Conservation (phyloP, 108 stramenopile genomes). For the Craspedostauros australis region DNA sequence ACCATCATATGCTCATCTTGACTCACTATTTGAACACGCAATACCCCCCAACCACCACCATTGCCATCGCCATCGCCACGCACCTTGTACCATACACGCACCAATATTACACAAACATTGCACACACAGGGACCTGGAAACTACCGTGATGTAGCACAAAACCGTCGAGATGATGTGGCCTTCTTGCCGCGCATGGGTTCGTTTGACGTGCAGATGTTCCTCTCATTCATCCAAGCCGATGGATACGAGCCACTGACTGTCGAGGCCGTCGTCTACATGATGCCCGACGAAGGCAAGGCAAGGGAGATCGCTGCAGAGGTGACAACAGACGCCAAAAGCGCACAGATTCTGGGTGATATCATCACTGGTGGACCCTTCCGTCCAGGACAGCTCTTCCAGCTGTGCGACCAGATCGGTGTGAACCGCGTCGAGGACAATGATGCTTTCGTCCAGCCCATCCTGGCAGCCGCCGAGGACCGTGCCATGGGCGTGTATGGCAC, state of each 20-base stretch:
- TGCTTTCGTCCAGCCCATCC: slow-evolving; percentile 61
- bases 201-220: slow-evolving; percentile 84
- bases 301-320: slow-evolving; percentile 46
- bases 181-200: slow-evolving; percentile 82
- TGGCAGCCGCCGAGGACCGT: slow-evolving; percentile 56
- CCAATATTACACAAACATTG: slow-evolving; percentile 3
- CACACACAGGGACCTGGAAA: slow-evolving; percentile 83
- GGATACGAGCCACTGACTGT: slow-evolving; percentile 96
- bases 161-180: slow-evolving; percentile 90
- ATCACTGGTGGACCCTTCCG: slow-evolving; percentile 83
- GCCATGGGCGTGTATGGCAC: slow-evolving; percentile 74
- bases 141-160: slow-evolving; percentile 95
- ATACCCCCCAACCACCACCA: background rate
- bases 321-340: slow-evolving; percentile 56
- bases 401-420: slow-evolving; percentile 68
- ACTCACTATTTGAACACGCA: background rate
- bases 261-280: slow-evolving; percentile 73
- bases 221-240: slow-evolving; percentile 92
- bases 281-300: slow-evolving; percentile 51
- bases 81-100: background rate
- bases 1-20: too few relatives aligned
- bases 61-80: background rate
- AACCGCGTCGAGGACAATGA: slow-evolving; percentile 47
- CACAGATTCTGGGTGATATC: slow-evolving; percentile 42
- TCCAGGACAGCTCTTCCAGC: slow-evolving; percentile 86